Base-by-base conservation (phyloP, 139 green algal species). In the Coccomyxa sp. region DNA sequence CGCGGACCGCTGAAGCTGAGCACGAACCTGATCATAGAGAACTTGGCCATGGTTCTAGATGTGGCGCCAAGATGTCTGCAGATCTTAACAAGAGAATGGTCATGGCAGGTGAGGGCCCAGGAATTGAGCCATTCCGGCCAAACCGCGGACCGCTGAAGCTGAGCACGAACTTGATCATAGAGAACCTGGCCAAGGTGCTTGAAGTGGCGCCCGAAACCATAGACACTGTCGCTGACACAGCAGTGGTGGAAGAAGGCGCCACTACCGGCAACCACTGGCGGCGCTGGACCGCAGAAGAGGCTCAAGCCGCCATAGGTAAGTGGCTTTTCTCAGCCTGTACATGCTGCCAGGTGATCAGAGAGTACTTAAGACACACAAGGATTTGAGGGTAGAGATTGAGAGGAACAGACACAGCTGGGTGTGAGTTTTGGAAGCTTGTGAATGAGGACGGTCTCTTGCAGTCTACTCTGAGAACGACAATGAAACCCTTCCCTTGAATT, bases 71-170 rank as follows among this genome's bases (percentile, higher is more conserved):
- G n/a, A n/a, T n/a, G n/a, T n/a, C n/a, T n/a, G n/a, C n/a, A n/a
- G n/a, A n/a, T n/a, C n/a, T n/a, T n/a, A n/a, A n/a, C n/a, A n/a
- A n/a, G n/a, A n/a, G n/a, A 51, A 51, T 51, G 38, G 38, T 51
- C 38, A 58, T 67, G 17, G 82, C 82, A 32, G 93, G 93, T 10
- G 86, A 90, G 80, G 94, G 94, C 28, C 88, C 84, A 14, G 93
- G 91, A 67, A 96, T 97, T 32, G 90, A 96, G 31, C 67, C 84
- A 0, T 96, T 97, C 86, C 76, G 84, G 28, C 90, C 92, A 45
- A 71, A 83, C 1, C 38, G 81, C 25, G 45, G 78, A 25, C 77
- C 13, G 32, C 58, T 87, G 31, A 82, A 91, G 85, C 57, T 95
- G 12, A 89, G 83, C 68, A 85, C 86, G 60, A 88, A 88, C 66